phyloP scores from a whole-genome alignment of 106 monocot genomes.

The Ottelia alismoides region DNA sequence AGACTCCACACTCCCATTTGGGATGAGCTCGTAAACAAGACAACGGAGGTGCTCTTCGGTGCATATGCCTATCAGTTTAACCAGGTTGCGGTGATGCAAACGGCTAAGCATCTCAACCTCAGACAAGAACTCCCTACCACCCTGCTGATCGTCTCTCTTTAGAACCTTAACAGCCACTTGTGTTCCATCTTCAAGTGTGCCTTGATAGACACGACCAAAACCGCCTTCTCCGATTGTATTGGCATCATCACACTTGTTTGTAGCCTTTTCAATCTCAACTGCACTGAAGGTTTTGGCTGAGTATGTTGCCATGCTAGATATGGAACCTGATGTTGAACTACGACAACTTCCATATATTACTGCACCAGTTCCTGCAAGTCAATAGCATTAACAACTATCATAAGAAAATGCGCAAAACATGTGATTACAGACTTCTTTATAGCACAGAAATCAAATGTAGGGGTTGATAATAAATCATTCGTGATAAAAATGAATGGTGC shows the following conservation, averaged over 20 bases:
- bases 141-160: constrained; percentile 83
- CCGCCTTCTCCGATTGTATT: constrained; percentile 88
- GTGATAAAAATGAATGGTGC: neutral
- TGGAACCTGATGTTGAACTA: constrained; percentile 59
- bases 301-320: constrained; percentile 63
- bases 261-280: constrained; percentile 61
- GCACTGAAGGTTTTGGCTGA: constrained; percentile 59
- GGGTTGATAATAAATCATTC: neutral
- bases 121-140: constrained; percentile 79
- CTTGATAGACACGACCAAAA: constrained; percentile 78
- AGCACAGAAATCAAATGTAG: neutral
- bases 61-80: constrained; percentile 87
- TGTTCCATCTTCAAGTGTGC: constrained; percentile 63
- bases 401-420: neutral
- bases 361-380: constrained; percentile 17
- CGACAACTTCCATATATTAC: constrained; percentile 29
- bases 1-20: constrained; percentile 94
- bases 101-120: constrained; percentile 97
- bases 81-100: constrained; percentile 92
- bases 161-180: constrained; percentile 77
- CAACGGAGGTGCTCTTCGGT: constrained; percentile 57
- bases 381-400: neutral
- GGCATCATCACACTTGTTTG: constrained; percentile 53
- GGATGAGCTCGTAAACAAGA: constrained; percentile 83
- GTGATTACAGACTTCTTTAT: neutral